Conservation (phyloP, 31 red algal genomes). For the Porphyra umbilicalis region DNA sequence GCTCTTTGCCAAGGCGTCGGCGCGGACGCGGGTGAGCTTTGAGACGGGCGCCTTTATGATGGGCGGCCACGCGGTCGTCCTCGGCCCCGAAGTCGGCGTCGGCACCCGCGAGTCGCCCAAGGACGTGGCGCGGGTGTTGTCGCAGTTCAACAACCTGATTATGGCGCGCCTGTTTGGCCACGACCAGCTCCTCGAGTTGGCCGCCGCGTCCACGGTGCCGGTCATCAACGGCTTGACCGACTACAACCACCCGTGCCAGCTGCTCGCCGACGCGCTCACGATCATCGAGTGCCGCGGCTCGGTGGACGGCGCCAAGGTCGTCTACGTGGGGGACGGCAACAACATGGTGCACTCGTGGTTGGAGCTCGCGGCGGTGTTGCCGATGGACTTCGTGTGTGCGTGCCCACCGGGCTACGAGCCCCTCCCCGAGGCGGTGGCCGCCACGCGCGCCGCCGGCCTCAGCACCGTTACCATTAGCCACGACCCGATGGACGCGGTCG, state of each 20-base stretch:
- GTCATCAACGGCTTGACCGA: constrained; percentile 99
- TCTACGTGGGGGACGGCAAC: constrained; percentile 99
- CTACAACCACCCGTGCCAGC: constrained; percentile 98
- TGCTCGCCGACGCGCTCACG: constrained; percentile 93
- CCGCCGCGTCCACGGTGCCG: constrained; percentile 69
- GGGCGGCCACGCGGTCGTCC: constrained; percentile 80
- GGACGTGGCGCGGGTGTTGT: constrained; percentile 90
- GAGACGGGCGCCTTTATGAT: constrained; percentile 81
- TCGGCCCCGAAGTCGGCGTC: constrained; percentile 80
- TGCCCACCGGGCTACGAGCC: constrained; percentile 85
- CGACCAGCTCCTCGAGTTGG: constrained; percentile 74
- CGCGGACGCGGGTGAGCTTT: constrained; percentile 93
- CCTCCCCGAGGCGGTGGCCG: constrained; percentile 34
- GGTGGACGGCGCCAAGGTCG: constrained; percentile 70
- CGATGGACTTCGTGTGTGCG: constrained; percentile 66
- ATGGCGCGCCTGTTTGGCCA: constrained; percentile 95
- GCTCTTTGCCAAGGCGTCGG: constrained; percentile 93
- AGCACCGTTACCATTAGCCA: constrained; percentile 36
- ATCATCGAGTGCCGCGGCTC: constrained; percentile 63
- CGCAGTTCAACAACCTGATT: constrained; percentile 80
- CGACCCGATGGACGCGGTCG: constrained; percentile 58
- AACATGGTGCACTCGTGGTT: constrained; percentile 98
- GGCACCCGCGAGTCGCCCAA: constrained; percentile 85
- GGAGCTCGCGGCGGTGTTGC: constrained; percentile 50
- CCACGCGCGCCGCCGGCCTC: constrained; percentile 24